Conservation (phyloP, 2,329 filamentous ascomycete genomes). For the Paecilomyces formosus region DNA sequence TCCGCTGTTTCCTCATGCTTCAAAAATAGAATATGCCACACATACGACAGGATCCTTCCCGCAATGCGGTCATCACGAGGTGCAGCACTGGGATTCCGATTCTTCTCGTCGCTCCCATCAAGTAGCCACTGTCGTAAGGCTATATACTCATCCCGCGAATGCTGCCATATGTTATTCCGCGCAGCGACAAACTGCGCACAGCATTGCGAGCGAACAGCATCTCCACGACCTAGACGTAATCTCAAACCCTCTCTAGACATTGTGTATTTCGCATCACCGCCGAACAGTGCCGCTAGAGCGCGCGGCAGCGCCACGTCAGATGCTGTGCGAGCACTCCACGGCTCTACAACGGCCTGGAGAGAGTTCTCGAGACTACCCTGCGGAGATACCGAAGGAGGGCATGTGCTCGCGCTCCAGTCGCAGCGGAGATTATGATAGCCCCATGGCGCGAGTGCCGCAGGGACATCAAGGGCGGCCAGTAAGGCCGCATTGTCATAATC, state of each 20-base stretch:
- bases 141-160: constrained; percentile 44
- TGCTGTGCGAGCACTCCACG: constrained; percentile 35
- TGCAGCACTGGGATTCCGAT: constrained; percentile 18
- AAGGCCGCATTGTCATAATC: constrained; percentile 40
- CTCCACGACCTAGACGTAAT: constrained; percentile 30
- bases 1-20: constrained; percentile 6
- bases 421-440: constrained; percentile 46
- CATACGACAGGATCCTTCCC: constrained; percentile 41
- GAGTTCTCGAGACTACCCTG: constrained; percentile 37
- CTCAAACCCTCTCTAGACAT: constrained; percentile 8
- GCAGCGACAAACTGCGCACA: constrained; percentile 52
- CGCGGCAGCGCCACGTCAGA: constrained; percentile 31
- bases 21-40: constrained; percentile 45
- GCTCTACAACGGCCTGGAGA: constrained; percentile 30
- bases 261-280: constrained; percentile 27
- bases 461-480: constrained; percentile 31
- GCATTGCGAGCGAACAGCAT: constrained; percentile 43
- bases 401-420: constrained; percentile 43
- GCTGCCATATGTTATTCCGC: constrained; percentile 40
- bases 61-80: constrained; percentile 36
- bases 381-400: constrained; percentile 22
- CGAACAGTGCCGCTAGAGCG: constrained; percentile 28
- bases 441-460: constrained; percentile 25
- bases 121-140: constrained; percentile 49
- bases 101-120: constrained; percentile 21